A percentile compares a stretch with the other conserved stretches of the same genome.
Conservation (phyloP, 1,139 yeast species). For the Nakaseomyces uthaithaninus region DNA sequence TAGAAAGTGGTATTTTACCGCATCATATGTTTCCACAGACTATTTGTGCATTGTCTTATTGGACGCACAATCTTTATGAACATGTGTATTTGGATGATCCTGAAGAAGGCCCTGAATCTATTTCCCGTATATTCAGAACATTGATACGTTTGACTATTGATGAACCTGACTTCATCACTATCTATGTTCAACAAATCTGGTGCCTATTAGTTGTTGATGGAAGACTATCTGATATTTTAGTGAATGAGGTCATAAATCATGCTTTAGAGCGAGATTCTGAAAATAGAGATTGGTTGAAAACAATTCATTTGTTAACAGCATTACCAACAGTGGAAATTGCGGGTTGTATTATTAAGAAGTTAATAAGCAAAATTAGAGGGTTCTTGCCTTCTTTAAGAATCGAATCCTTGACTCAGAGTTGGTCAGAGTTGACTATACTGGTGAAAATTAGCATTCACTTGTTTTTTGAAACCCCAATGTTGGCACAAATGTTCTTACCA, state of each 20-base stretch:
- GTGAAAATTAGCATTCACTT: conserved; percentile 59
- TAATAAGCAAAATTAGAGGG: conserved; percentile 42
- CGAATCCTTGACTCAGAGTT: conserved; percentile 49
- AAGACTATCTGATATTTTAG: conserved; percentile 47
- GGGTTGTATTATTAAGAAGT: conserved; percentile 51
- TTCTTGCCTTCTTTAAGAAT: conserved; percentile 40
- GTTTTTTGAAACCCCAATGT: conserved; percentile 61
- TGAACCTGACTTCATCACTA: conserved; percentile 36
- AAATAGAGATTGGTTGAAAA: conserved; percentile 58
- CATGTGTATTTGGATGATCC: conserved; percentile 48
- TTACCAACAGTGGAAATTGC: conserved; percentile 69
- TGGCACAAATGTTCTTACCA: conserved; percentile 61
- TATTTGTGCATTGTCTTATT: conserved; percentile 57
- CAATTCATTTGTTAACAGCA: conserved; percentile 52
- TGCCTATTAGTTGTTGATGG: conserved; percentile 55
- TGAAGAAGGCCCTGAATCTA: conserved; percentile 51
- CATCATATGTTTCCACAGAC: conserved; percentile 22
- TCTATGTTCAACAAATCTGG: conserved; percentile 63
- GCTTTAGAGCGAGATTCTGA: conserved; percentile 72
- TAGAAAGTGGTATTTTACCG: conserved; percentile 21
- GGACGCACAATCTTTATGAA: conserved; percentile 65
- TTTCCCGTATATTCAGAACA: conserved; percentile 54
- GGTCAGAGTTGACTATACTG: conserved; percentile 67
- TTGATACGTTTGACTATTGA: conserved; percentile 51
- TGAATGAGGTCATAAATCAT: conserved; percentile 67